Base-by-base conservation (phyloP, 169 alveolate genomes). In the Cryptosporidium meleagridis region DNA sequence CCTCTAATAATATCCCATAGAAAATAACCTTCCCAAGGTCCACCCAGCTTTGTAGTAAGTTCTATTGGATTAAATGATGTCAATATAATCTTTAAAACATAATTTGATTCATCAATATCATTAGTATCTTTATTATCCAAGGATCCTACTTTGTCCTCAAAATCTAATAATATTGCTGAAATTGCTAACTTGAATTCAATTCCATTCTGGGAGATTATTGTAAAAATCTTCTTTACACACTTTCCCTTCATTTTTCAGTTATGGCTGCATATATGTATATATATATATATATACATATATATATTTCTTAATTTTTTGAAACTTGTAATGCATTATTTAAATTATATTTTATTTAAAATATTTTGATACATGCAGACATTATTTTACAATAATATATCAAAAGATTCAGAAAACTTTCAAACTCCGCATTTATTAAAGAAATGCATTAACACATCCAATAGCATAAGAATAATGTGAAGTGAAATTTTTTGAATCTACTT, bases 11-110 rank as follows among this genome's bases (percentile, higher is more conserved):
- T 8, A 62, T 65, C 59, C 89, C 89, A 80, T 14, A 65, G 14
- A 29, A 62, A 80, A 65, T 62, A 48, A 23, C 89, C 89, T 39
- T 80, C 89, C 89, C 89, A 80, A 9, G 89, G 89, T 6, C 89
- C 89, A 9, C 89, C 89, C 14, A 80, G 33, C 26, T 80, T 18
- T 26, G 89, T 65, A 37, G 89, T 65, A 23, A 80, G 55, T 21
- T 80, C 89, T 33, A 65, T 35, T 12, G 89, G 89, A 16, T 59
- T 26, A 62, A 80, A 80, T n/a, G 89, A 80, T 14, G 89, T 80
- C 75, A 80, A 39, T 62, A 65, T 18, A 29, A 80, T 12, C 18
- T 70, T 70, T 48, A 70, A 45, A 37, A 48, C 26, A 31, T 70
- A 70, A 23, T 44, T 70, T 16, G 29, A 26, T 52, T 70, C 84